These are phyloP conservation scores for Onygena corvina DNA, from an alignment of 2,329 filamentous ascomycete genomes.

Conservation along the genomic window DNA sequence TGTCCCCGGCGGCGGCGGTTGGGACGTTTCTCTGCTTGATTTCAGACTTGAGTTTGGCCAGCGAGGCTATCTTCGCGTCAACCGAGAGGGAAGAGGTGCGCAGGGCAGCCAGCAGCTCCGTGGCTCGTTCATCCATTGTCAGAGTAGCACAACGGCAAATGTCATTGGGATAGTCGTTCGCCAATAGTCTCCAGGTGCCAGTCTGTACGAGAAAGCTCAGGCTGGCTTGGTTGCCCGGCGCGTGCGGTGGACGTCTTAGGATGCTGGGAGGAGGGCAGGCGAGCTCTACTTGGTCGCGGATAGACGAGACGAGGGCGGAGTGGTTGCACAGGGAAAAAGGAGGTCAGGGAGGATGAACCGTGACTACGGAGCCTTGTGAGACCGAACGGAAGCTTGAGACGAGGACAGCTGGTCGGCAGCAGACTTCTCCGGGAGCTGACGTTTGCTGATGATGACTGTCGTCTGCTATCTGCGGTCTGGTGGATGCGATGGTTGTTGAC, in stretches of 20 bases:
- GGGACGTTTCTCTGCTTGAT: constrained; percentile 91
- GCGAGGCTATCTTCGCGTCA: constrained; percentile 57
- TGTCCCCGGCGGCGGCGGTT: constrained; percentile 53
- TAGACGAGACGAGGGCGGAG: not conserved
- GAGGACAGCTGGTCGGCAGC: not conserved
- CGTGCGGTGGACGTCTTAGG: not conserved
- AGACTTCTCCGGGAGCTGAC: too few species aligned
- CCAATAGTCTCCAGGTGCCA: not conserved
- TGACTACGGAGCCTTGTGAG: not conserved
- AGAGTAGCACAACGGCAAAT: constrained; percentile 10
- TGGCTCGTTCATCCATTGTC: constrained; percentile 47
- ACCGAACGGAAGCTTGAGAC: not conserved
- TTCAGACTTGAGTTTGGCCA: constrained; percentile 67
- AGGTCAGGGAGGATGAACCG: not conserved
- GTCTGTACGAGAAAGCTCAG: not conserved
- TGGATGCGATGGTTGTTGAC: too few species aligned
- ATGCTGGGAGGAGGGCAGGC: too few species aligned
- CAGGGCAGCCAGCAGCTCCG: constrained; percentile 42
- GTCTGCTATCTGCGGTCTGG: too few species aligned
- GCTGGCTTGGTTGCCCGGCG: not conserved
- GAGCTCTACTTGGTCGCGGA: not conserved
- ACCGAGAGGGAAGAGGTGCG: constrained; percentile 54
- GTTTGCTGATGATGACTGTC: too few species aligned
- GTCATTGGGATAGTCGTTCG: constrained; percentile 13
- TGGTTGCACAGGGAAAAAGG: not conserved